These are phyloP conservation scores for Cystofilobasidium ferigula DNA, from an alignment of 768 basidiomycete genomes.

Conservation along the genomic window DNA sequence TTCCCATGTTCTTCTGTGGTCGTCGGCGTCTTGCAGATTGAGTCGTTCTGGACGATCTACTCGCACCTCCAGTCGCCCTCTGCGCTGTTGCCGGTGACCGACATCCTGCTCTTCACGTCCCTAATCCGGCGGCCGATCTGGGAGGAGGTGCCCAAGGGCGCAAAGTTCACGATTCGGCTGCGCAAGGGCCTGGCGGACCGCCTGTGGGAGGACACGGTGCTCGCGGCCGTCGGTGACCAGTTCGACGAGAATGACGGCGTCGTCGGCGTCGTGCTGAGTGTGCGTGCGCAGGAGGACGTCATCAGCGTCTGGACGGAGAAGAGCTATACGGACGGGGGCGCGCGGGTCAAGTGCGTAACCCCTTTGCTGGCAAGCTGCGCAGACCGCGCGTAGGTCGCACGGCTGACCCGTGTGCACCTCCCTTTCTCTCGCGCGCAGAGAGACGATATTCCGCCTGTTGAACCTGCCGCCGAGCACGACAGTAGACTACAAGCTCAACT, in stretches of 20 bases:
- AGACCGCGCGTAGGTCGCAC: neutral
- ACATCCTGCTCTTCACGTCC: conserved; percentile 55
- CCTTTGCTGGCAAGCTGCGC: neutral
- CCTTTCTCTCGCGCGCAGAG: conserved; percentile 43
- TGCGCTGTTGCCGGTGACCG: conserved; percentile 72
- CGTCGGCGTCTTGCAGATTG: conserved; percentile 48
- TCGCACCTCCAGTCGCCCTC: conserved; percentile 83
- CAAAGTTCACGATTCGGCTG: conserved; percentile 73
- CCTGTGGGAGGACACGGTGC: conserved; percentile 69
- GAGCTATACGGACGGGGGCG: conserved; percentile 60
- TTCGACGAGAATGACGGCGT: conserved; percentile 57
- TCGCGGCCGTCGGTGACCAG: conserved; percentile 80
- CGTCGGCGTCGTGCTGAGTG: conserved; percentile 82
- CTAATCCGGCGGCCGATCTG: conserved; percentile 80
- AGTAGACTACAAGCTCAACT: conserved; percentile 89
- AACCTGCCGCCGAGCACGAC: conserved; percentile 63
- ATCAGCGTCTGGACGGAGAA: conserved; percentile 84
- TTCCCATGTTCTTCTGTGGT: conserved; percentile 23
- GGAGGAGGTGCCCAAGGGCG: conserved; percentile 55
- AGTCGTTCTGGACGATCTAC: conserved; percentile 91
- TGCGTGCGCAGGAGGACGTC: conserved; percentile 86
- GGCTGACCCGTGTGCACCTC: neutral
- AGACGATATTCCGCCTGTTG: conserved; percentile 64
- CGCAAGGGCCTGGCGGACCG: conserved; percentile 82
- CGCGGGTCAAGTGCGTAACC: conserved; percentile 61